Percentiles rank a stretch among this genome's conserved stretches.
phyloP scores from a whole-genome alignment of 2,329 filamentous ascomycete species.

The Fulvia fulva region DNA sequence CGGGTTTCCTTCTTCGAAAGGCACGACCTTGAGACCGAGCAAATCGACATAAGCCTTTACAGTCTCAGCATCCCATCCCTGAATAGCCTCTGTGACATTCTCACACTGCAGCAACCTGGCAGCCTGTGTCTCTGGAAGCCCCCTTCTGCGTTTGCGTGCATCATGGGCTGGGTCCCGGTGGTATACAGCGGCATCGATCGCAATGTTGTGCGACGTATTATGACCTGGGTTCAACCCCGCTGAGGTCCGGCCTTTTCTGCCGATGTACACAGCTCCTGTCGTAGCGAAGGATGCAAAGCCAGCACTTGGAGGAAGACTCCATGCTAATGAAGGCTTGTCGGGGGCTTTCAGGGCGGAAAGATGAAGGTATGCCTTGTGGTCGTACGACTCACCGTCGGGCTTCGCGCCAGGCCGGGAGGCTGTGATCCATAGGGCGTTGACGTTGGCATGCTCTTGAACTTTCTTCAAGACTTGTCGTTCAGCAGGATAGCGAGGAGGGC shows the following conservation, averaged over 20 bases:
- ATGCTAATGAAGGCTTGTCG: not conserved
- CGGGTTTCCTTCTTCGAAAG: not conserved
- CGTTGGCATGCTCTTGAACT: not conserved
- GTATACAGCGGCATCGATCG: not conserved
- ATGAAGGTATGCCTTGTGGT: not conserved
- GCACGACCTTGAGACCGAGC: conserved; percentile 2
- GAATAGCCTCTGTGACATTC: conserved; percentile 6
- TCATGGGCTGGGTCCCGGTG: not conserved
- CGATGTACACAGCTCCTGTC: not conserved
- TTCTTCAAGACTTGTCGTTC: not conserved
- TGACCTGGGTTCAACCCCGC: not conserved
- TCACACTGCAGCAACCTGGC: conserved; percentile 5
- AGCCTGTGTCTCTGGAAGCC: not conserved
- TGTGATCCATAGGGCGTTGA: not conserved
- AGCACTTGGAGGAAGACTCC: not conserved
- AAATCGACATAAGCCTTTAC: conserved; percentile 6
- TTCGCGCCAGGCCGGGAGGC: not conserved
- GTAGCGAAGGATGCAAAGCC: not conserved
- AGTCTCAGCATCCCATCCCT: conserved; percentile 5
- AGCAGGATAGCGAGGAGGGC: not conserved
- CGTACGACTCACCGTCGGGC: not conserved
- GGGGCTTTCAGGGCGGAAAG: not conserved
- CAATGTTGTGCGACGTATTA: not conserved
- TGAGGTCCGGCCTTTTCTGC: not conserved
- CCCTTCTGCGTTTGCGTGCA: not conserved